phyloP scores from a whole-genome alignment of 352 stramenopile species.

The Globisporangium ultimum region DNA sequence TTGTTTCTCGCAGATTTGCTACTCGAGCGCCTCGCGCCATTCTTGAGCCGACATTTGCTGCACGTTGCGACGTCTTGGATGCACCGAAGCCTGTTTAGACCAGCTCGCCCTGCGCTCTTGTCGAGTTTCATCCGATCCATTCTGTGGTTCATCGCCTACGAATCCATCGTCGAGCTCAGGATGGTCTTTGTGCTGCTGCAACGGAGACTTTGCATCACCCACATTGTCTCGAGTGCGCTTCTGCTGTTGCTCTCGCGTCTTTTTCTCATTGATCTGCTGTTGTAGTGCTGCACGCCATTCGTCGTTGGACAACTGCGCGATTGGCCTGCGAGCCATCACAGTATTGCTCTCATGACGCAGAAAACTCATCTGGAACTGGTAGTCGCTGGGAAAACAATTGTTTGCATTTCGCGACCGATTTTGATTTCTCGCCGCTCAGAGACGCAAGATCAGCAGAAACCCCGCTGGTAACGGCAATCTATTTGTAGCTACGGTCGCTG shows the following conservation, averaged over 20 bases:
- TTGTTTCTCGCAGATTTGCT: conserved; percentile 48
- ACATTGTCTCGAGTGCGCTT: not conserved
- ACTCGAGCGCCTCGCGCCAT: conserved; percentile 42
- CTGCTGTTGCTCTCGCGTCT: conserved; percentile 15
- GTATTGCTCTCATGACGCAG: conserved; percentile 7
- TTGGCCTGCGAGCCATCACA: conserved; percentile 13
- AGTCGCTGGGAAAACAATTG: too few species aligned
- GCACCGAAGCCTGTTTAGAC: not conserved
- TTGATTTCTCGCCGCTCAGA: not conserved
- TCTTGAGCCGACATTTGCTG: conserved; percentile 34
- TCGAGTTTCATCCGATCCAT: not conserved
- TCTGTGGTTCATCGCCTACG: not conserved
- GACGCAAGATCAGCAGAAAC: not conserved
- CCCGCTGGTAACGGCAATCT: too few species aligned
- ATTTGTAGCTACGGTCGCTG: too few species aligned
- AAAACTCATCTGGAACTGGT: conserved; percentile 12
- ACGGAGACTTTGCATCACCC: too few species aligned
- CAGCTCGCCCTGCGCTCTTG: too few species aligned
- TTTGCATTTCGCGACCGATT: conserved; percentile 5
- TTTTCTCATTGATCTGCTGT: conserved; percentile 34
- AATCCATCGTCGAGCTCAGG: not conserved
- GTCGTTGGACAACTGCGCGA: conserved; percentile 27
- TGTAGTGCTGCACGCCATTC: conserved; percentile 34
- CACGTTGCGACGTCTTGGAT: conserved; percentile 24
- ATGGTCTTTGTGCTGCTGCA: too few species aligned